Evolutionary conservation across 139 green algal genomes (phyloP), one percentile per base, ranked within the genome.

Genomic region (Microglena sp.): DNA sequence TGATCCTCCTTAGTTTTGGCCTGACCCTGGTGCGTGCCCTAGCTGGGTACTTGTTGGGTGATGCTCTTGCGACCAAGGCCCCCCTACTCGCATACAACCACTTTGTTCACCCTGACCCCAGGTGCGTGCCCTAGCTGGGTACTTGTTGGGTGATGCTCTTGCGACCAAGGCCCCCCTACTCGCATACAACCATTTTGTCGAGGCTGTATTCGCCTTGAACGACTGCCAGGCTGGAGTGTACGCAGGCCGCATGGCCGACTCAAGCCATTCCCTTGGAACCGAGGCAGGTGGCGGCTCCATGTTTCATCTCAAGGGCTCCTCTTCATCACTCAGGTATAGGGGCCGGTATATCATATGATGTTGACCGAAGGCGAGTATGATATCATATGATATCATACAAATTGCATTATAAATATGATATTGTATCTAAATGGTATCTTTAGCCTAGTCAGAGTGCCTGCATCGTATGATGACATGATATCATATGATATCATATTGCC

Each of bases 131-230:
- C 70, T 87, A 44, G 78, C 78, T 2, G 71, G 82, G 60, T 78
- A 83, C 71, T 71, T 85, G 21, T 56, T 88, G 30, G 64, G 56
- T 1, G 72, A 87, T 60, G 62, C 74, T 0, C 68, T 87, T 31
- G 74, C 85, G 11, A 43, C 55, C 24, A 88, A 94, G 74, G 82
- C 83, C 18, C 86, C 90, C 7, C 63, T 90, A 61, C 82, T 96
- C 55, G 86, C 86, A 0, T 93, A 96, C 83, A 96, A 94, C 76
- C 83, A 92, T 72, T 96, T 96, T 71, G 71, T 95, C 6, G 89
- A 96, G 80, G 70, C 80, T 1, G 30, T 95, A 34, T 96, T 92
- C 46, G 76, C 90, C 21, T 78, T 96, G 27, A 96, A 96, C 69
- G 82, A 67, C 66, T 90, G 83, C 71, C 66, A 75, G 33, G 78